These are phyloP conservation scores for Glycine tomentella DNA, from an alignment of 306 rosid species.

Conservation along the genomic window DNA sequence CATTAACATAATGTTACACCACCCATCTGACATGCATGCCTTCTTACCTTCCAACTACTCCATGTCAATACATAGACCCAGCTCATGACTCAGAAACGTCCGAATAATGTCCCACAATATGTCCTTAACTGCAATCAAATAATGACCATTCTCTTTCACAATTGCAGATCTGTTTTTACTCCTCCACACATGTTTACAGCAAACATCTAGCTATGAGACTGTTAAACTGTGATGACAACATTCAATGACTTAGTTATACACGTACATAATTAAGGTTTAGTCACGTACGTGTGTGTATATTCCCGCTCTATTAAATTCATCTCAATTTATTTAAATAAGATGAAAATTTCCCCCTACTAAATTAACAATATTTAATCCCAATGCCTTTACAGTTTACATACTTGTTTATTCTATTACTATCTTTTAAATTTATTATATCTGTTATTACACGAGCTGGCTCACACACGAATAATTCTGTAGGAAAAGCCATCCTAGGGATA, in stretches of 20 bases:
- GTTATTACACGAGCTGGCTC: not conserved
- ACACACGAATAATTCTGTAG: not conserved
- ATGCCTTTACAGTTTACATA: not conserved
- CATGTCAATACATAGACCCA: no score
- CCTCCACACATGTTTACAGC: slow-evolving; percentile 5
- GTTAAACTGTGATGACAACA: slow-evolving; percentile 6
- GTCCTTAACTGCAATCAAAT: slow-evolving; percentile 7
- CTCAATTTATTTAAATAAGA: not conserved
- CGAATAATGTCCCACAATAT: not conserved
- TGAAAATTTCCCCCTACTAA: not conserved
- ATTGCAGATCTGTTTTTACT: slow-evolving; percentile 24
- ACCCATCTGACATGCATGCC: no score
- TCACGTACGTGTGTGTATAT: not conserved
- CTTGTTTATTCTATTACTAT: no score
- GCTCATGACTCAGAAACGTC: no score
- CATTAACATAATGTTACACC: no score
- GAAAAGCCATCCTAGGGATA: no score
- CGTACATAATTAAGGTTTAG: not conserved
- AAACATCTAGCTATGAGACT: not conserved
- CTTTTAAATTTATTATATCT: no score
- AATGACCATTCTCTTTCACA: not conserved
- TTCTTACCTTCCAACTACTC: no score
- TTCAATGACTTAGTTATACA: no score
- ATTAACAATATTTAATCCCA: not conserved
- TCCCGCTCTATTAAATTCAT: not conserved